Evolutionary conservation across 2,329 filamentous ascomycete species (phyloP), one percentile per base, ranked within the genome.

Genomic region (Clathrospora elynae): DNA sequence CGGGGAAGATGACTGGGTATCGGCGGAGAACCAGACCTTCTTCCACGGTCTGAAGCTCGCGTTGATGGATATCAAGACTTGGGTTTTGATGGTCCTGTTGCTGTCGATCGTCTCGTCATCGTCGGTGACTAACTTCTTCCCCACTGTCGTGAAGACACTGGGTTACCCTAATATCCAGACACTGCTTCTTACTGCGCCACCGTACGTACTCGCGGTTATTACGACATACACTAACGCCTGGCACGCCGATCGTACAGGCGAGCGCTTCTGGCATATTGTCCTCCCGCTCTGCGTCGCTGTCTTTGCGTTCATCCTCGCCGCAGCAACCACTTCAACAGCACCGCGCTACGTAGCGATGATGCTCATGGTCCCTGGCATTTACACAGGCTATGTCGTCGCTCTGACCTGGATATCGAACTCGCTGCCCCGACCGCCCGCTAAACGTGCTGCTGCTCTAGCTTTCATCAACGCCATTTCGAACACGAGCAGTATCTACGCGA

Each of bases 321-420:
- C 84, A 1, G 73, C 81, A 0, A 88, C 86, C 0, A 82, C 76
- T 0, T 64, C 73, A 2, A 74, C 78, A 0, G 85, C 75, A 0
- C 80, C 85, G 0, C 76, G 86, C 23, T 90, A 90, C 51, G 68
- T 86, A 6, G 76, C 82, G 19, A 88, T 89, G 78, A 84, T 89
- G 78, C 73, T 89, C 25, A 88, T 90, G 82, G 75, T 79, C 28
- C 69, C 72, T 0, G 80, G 82, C 0, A 73, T 85, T 2, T 87
- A 87, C 58, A 78, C 79, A 1, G 80, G 68, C 10, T 72, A 72
- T 39, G 86, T 86, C 1, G 84, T 88, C 1, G 77, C 78, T 1
- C 73, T 88, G 3, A 80, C 84, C 2, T 93, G 88, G 88, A 89
- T 91, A 51, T 83, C 80, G 32, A 88, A 87, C 62, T 86, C 84